Conservation (phyloP, 306 rosid species). For the Castanopsis chinensis region DNA sequence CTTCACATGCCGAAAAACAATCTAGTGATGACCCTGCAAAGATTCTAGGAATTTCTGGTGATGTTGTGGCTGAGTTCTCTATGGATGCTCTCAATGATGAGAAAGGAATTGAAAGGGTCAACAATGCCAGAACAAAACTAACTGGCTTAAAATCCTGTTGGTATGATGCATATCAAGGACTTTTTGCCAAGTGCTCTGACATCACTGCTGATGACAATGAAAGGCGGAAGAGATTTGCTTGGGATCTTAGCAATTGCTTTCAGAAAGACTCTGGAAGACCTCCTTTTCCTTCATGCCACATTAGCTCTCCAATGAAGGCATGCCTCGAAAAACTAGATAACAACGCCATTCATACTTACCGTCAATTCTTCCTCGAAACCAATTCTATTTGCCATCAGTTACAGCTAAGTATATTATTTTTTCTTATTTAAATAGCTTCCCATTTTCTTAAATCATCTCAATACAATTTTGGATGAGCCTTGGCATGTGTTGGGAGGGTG, state of each 20-base stretch:
- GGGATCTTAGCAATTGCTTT: slow-evolving; percentile 89
- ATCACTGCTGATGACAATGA: slow-evolving; percentile 52
- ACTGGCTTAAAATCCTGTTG: slow-evolving; percentile 55
- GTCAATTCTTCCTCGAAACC: slow-evolving; percentile 87
- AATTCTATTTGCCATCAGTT: slow-evolving; percentile 77
- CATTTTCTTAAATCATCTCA: not conserved
- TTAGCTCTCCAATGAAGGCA: slow-evolving; percentile 36
- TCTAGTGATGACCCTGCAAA: slow-evolving; percentile 22
- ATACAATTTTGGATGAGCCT: not conserved
- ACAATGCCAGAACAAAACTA: slow-evolving; percentile 59
- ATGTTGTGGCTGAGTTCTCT: slow-evolving; percentile 51
- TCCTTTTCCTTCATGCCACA: slow-evolving; percentile 59
- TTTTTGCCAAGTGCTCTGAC: slow-evolving; percentile 71
- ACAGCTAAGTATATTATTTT: slow-evolving; percentile 48
- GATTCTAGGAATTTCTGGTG: slow-evolving; percentile 6
- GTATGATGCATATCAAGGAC: slow-evolving; percentile 61
- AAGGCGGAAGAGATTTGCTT: slow-evolving; percentile 70
- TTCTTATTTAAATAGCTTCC: not conserved
- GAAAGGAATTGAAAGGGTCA: slow-evolving; percentile 45
- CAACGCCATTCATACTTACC: slow-evolving; percentile 58
- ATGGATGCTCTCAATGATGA: slow-evolving; percentile 49
- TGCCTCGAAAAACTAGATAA: slow-evolving; percentile 53
- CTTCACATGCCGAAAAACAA: slow-evolving; percentile 33
- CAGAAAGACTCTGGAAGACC: slow-evolving; percentile 75
- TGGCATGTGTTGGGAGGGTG: too few species aligned